Evolutionary conservation across 2,329 filamentous ascomycete species (phyloP).

Genomic region (Aspergillus nomiae): DNA sequence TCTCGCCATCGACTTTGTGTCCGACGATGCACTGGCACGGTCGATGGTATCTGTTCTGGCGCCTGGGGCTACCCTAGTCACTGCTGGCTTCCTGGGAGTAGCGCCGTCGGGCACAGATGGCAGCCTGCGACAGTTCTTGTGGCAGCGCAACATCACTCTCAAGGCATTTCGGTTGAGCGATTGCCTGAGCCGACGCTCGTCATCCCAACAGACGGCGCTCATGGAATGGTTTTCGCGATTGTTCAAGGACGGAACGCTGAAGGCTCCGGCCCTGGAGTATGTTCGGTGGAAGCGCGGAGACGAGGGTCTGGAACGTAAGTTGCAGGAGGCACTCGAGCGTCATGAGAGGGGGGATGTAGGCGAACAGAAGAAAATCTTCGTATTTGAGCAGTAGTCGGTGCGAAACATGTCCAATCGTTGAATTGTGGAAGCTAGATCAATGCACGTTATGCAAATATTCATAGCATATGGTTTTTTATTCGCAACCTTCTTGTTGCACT

Average conservation of each 20-base stretch:
- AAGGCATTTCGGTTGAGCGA: background rate
- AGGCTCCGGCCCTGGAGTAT: conserved; percentile 4
- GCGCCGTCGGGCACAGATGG: background rate
- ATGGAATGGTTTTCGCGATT: background rate
- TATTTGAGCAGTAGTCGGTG: background rate
- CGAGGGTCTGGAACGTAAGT: background rate
- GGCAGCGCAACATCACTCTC: background rate
- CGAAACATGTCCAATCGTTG: no score
- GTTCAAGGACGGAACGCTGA: background rate
- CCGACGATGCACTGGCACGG: background rate
- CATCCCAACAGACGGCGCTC: background rate
- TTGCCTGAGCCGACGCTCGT: background rate
- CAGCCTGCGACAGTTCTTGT: background rate
- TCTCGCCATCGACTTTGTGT: background rate
- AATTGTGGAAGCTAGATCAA: no score
- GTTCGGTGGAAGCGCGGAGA: conserved; percentile 6
- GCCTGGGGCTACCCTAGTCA: background rate
- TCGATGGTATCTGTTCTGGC: background rate
- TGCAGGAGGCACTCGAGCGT: background rate
- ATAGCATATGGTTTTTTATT: no score
- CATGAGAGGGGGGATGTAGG: background rate
- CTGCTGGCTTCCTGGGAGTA: background rate
- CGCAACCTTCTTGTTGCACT: no score
- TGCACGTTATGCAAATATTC: no score
- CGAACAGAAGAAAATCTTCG: background rate